Evolutionary conservation across 148 eudicot species (phyloP).

Genomic region (Spergularia marina): DNA sequence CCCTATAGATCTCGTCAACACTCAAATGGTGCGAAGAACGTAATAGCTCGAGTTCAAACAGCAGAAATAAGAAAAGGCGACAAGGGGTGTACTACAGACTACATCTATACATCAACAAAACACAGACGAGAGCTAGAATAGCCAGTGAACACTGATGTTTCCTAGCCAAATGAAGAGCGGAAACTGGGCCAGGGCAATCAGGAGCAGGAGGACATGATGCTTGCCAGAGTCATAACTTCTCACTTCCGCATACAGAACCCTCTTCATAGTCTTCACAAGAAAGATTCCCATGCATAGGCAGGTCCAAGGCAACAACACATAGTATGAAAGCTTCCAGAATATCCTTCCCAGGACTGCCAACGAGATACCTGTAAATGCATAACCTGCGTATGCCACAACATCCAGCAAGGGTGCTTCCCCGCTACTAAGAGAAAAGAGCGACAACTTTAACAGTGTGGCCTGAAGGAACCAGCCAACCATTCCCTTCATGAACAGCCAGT

Average conservation of each 20-base stretch:
- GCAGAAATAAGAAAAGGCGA: neutral
- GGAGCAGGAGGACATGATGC: constrained; percentile 65
- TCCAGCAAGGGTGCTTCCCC: constrained; percentile 76
- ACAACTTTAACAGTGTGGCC: constrained; percentile 54
- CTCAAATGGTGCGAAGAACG: neutral
- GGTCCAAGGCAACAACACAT: constrained; percentile 59
- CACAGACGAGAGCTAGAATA: constrained; percentile 26
- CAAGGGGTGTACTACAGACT: neutral
- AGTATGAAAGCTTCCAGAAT: constrained; percentile 50
- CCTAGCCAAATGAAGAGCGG: constrained; percentile 80
- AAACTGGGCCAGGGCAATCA: constrained; percentile 73
- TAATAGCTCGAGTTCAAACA: neutral
- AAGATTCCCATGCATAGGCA: constrained; percentile 77
- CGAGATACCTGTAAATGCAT: constrained; percentile 62
- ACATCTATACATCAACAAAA: constrained; percentile 18
- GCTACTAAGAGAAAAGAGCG: constrained; percentile 59
- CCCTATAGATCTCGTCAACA: neutral
- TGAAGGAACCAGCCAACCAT: constrained; percentile 50
- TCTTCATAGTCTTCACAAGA: constrained; percentile 77
- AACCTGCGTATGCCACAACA: constrained; percentile 75
- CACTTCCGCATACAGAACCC: constrained; percentile 73
- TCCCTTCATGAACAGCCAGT: constrained; percentile 50
- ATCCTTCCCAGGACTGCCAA: constrained; percentile 54
- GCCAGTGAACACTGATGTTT: constrained; percentile 61
- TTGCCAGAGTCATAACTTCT: constrained; percentile 64